Evolutionary conservation across 2,329 filamentous ascomycete species (phyloP).

Genomic region (Scortechinia acanthostroma): DNA sequence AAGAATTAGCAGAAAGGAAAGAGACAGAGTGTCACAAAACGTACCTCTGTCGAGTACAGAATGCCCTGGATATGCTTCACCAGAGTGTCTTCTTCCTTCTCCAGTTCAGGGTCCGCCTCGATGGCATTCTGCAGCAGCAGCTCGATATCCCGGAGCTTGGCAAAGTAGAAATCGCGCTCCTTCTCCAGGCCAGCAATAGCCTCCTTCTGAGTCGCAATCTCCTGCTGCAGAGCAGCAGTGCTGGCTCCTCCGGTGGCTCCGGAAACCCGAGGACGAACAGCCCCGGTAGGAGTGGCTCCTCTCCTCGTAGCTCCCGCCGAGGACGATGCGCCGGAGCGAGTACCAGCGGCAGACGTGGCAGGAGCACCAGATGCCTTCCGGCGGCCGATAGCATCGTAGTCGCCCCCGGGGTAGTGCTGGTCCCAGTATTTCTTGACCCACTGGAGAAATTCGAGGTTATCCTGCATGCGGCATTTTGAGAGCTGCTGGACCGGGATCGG

Average conservation of each 20-base stretch:
- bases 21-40: too few relatives aligned
- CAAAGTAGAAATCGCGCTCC: constrained; percentile 98
- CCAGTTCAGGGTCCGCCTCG: constrained; percentile 84
- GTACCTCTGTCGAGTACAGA: constrained; percentile 84
- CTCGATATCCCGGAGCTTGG: constrained; percentile 95
- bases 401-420: constrained; percentile 91
- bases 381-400: constrained; percentile 84
- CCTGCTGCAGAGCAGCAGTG: constrained; percentile 69
- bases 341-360: background rate
- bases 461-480: constrained; percentile 99
- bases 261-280: constrained; percentile 27
- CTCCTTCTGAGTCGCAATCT: constrained; percentile 86
- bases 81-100: constrained; percentile 85
- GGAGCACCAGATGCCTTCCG: constrained; percentile 43
- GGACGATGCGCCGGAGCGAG: background rate
- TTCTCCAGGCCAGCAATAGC: constrained; percentile 90
- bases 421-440: constrained; percentile 98
- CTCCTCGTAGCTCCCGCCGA: constrained; percentile 12
- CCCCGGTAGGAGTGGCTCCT: constrained; percentile 55
- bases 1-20: too few relatives aligned
- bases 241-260: constrained; percentile 28
- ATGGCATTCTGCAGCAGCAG: constrained; percentile 86
- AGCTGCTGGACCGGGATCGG: constrained; percentile 81
- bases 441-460: constrained; percentile 97
- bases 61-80: constrained; percentile 95